Evolutionary conservation across 345 rosid genomes (phyloP).

Genomic region (Laguncularia racemosa): DNA sequence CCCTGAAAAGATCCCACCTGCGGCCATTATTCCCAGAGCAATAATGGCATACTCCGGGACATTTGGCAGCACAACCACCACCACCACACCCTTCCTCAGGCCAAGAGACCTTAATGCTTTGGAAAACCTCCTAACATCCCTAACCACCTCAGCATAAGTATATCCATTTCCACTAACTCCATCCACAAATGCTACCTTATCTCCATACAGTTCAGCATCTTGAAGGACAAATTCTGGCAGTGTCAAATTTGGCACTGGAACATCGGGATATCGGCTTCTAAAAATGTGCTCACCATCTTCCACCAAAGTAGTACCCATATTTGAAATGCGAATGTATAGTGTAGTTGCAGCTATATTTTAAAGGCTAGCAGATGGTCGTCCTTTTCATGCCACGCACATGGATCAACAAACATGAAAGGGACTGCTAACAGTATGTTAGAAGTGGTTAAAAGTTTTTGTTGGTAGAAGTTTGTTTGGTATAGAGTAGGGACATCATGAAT

Average conservation of each 20-base stretch:
- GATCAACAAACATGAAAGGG: too few relatives aligned
- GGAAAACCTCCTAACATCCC: conserved; percentile 62
- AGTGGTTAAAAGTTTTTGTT: too few relatives aligned
- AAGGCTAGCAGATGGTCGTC: background rate
- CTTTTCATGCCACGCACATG: conserved; percentile 4
- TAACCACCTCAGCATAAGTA: conserved; percentile 57
- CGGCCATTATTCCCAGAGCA: conserved; percentile 84
- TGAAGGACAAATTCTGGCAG: conserved; percentile 82
- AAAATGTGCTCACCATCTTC: conserved; percentile 40
- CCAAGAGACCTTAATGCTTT: conserved; percentile 78
- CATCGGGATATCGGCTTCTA: conserved; percentile 51
- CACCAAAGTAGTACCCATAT: conserved; percentile 13
- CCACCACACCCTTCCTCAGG: conserved; percentile 72
- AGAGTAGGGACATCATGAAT: too few relatives aligned
- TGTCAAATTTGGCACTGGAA: conserved; percentile 57
- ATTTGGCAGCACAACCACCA: conserved; percentile 81
- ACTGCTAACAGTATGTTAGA: too few relatives aligned
- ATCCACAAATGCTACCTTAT: conserved; percentile 81
- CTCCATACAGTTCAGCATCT: conserved; percentile 56
- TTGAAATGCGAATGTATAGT: conserved; percentile 9
- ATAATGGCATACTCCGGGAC: conserved; percentile 79
- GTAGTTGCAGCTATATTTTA: background rate
- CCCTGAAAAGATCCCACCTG: conserved; percentile 87
- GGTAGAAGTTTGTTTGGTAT: too few relatives aligned
- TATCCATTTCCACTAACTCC: conserved; percentile 61